A percentile compares a stretch with the other conserved stretches of the same genome.
Conservation (phyloP, 2,329 filamentous ascomycete genomes). For the Aspergillus sp. region DNA sequence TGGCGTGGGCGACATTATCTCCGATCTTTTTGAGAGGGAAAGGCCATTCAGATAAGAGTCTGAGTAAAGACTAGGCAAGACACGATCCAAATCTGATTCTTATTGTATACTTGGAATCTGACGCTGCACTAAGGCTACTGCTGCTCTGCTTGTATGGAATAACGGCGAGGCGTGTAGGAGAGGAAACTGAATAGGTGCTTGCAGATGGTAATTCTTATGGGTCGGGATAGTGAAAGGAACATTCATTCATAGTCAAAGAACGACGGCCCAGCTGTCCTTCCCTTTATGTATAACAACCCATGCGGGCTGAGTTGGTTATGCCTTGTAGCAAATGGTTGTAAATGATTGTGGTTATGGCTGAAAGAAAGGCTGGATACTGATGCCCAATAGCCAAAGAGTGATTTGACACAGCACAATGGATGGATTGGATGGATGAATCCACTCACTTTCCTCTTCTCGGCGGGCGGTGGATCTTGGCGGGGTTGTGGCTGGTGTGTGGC, state of each 20-base stretch:
- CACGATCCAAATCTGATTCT: background rate
- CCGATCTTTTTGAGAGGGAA: background rate
- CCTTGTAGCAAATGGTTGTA: background rate
- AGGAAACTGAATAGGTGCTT: background rate
- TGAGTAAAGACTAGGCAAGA: background rate
- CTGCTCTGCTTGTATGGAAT: background rate
- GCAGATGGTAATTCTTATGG: background rate
- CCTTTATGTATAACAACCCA: conserved; percentile 1
- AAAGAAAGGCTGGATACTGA: background rate
- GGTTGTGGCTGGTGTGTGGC: background rate
- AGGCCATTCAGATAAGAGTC: background rate
- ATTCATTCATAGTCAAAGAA: conserved; percentile 2
- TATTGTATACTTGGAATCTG: background rate
- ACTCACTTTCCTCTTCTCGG: background rate
- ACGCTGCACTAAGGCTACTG: background rate
- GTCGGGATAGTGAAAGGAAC: conserved; percentile 1
- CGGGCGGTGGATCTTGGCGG: background rate
- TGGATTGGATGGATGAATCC: background rate
- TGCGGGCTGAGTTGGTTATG: background rate
- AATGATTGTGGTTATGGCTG: background rate
- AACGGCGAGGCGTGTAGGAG: background rate
- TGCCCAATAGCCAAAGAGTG: background rate
- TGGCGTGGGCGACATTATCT: background rate
- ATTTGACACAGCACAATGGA: background rate
- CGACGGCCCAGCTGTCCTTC: conserved; percentile 1